Evolutionary conservation across 2,329 filamentous ascomycete species (phyloP).

Genomic region (Aspergillus udagawae): DNA sequence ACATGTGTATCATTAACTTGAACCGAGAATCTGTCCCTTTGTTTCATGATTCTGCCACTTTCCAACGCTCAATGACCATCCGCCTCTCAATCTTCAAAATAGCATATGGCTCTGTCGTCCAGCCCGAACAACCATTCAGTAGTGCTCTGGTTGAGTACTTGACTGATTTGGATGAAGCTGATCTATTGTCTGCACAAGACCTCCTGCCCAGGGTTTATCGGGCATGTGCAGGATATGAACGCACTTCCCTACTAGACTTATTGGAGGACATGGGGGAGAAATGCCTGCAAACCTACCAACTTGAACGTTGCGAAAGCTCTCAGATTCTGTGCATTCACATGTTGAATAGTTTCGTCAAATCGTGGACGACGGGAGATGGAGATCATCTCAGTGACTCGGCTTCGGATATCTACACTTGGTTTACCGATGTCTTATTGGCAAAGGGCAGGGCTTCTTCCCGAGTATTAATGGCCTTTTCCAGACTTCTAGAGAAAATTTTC

Average conservation of each 20-base stretch:
- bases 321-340: slow-evolving; percentile 64
- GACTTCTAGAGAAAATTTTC: slow-evolving; percentile 67
- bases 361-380: slow-evolving; percentile 58
- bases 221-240: slow-evolving; percentile 25
- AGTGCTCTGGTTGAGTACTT: slow-evolving; percentile 33
- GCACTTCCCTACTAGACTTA: slow-evolving; percentile 40
- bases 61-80: slow-evolving; percentile 35
- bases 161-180: slow-evolving; percentile 31
- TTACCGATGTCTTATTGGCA: slow-evolving; percentile 63
- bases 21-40: slow-evolving; percentile 31
- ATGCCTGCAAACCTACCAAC: slow-evolving; percentile 53
- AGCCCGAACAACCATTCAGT: not conserved
- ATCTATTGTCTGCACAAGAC: slow-evolving; percentile 35
- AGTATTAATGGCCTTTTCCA: slow-evolving; percentile 63
- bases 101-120: slow-evolving; percentile 5
- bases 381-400: slow-evolving; percentile 62
- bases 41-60: slow-evolving; percentile 30
- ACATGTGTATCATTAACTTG: slow-evolving; percentile 22
- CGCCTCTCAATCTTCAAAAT: slow-evolving; percentile 30
- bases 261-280: slow-evolving; percentile 47
- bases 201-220: slow-evolving; percentile 29
- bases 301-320: slow-evolving; percentile 70
- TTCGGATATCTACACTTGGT: slow-evolving; percentile 74
- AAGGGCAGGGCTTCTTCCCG: slow-evolving; percentile 66
- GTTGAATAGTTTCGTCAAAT: slow-evolving; percentile 58